These are phyloP conservation scores for Phyllosticta citrichinensis DNA, from an alignment of 2,329 filamentous ascomycete genomes.

Conservation along the genomic window DNA sequence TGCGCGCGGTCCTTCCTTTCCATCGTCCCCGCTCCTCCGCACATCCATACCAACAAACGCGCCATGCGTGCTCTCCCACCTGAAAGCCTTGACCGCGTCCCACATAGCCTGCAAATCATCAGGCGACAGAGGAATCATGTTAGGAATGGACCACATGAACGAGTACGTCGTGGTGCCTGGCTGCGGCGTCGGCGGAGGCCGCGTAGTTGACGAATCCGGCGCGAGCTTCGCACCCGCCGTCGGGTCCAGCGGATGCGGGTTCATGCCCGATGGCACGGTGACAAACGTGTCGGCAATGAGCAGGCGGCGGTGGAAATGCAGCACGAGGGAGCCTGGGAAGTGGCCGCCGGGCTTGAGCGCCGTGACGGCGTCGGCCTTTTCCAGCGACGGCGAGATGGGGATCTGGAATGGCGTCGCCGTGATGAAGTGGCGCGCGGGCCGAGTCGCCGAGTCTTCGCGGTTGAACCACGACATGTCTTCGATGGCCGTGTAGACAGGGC, in stretches of 20 bases:
- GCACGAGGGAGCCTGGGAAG: conserved; percentile 63
- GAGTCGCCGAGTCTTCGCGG: conserved; percentile 34
- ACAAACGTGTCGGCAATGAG: conserved; percentile 70
- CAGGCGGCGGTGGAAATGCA: conserved; percentile 51
- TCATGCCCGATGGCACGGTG: conserved; percentile 48
- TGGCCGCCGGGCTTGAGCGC: conserved; percentile 68
- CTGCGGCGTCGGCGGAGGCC: not conserved
- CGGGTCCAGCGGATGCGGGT: not conserved
- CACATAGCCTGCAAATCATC: conserved; percentile 59
- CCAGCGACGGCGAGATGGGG: conserved; percentile 7
- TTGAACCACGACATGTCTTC: conserved; percentile 60
- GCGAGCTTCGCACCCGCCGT: not conserved
- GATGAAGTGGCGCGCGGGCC: conserved; percentile 18
- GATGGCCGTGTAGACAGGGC: conserved; percentile 56
- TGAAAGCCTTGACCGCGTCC: conserved; percentile 50
- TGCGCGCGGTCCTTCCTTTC: conserved; percentile 44
- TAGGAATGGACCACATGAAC: conserved; percentile 71
- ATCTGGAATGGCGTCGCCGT: conserved; percentile 3
- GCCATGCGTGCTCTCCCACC: conserved; percentile 58
- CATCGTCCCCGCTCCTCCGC: conserved; percentile 29
- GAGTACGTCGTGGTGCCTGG: conserved; percentile 38
- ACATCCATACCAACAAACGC: conserved; percentile 57
- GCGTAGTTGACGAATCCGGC: not conserved
- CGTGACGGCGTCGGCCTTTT: conserved; percentile 41
- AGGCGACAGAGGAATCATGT: conserved; percentile 60